Base-by-base conservation (phyloP, 495 filamentous ascomycete genomes). In the Cercophora samala region DNA sequence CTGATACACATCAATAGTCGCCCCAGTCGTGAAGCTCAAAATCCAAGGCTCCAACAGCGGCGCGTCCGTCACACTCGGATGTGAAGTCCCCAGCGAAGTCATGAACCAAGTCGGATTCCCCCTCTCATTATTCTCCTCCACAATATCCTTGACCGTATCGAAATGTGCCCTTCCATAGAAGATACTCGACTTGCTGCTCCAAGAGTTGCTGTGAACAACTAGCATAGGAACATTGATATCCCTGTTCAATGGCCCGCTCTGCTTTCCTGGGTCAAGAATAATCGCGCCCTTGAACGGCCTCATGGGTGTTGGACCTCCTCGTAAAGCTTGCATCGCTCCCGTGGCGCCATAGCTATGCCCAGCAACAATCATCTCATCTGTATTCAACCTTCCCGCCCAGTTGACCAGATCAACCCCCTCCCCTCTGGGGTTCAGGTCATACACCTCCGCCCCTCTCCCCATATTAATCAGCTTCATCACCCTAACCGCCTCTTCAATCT, bases 261-360 rank as follows among this genome's bases (percentile, higher is more conserved):
- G 67, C 70, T 87, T 87, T 22, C 84, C 84, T 3, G 82, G 83
- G 64, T 85, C 83, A 5, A 85, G 74, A 42, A 83, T 77, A 56
- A 85, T 73, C 25, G 70, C 81, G 13, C 77, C 82, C 17, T 71
- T 72, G 65, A 83, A 81, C 0, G 82, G 81, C 4, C 77, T 66
- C 24, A 29, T 64, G 51, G 65, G 53, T 63, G 23, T 78, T n/a
- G 72, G 79, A 4, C 77, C 79, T 60, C 70, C 73, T n/a, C 74
- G 72, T 1, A 86, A 72, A 4, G 81, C 78, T 64, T 84, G 82
- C 55, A 86, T 68, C 0, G 84, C 83, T 19, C 78, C 75, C 0
- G 84, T 87, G 0, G 84, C 84, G 42, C 84, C 84, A 70, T 81
- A 86, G 32, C 81, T 83, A 64, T 87, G 84, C 3, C 84, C 84